Evolutionary conservation across 2,329 filamentous ascomycete genomes (phyloP).

Genomic region (Fusarium pseudograminearum): DNA sequence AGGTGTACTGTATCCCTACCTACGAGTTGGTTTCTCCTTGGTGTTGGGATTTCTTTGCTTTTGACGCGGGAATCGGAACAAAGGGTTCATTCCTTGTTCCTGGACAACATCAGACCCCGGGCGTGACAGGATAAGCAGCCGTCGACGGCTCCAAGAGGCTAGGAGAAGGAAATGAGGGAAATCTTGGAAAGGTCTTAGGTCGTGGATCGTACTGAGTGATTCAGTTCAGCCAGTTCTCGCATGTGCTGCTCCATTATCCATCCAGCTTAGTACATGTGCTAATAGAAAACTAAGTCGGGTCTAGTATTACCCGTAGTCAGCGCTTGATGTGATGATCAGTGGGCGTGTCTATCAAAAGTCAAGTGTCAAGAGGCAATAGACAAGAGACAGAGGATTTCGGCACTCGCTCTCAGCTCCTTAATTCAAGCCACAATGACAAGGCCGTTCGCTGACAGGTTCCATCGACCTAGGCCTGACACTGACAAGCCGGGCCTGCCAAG

Average conservation of each 20-base stretch:
- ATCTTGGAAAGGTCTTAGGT: conserved; percentile 12
- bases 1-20: neutral
- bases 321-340: conserved; percentile 38
- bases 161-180: conserved; percentile 30
- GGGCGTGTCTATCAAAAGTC: conserved; percentile 4
- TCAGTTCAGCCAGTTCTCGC: conserved; percentile 2
- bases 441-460: neutral
- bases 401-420: conserved; percentile 30
- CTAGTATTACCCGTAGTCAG: conserved; percentile 34
- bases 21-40: conserved; percentile 14
- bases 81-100: conserved; percentile 21
- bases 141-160: conserved; percentile 8
- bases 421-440: conserved; percentile 26
- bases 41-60: conserved; percentile 34
- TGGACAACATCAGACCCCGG: conserved; percentile 6
- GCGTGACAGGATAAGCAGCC: conserved; percentile 34
- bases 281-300: conserved; percentile 27
- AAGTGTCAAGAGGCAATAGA: conserved; percentile 11
- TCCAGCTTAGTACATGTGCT: conserved; percentile 20
- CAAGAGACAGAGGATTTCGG: conserved; percentile 18
- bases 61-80: conserved; percentile 38
- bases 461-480: neutral
- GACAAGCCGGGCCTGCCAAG: conserved; percentile 11
- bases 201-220: conserved; percentile 12
- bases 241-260: conserved; percentile 10